Evolutionary conservation across 2,329 filamentous ascomycete species (phyloP), one percentile per base, ranked within the genome.

Genomic region (Fusarium scirpi): DNA sequence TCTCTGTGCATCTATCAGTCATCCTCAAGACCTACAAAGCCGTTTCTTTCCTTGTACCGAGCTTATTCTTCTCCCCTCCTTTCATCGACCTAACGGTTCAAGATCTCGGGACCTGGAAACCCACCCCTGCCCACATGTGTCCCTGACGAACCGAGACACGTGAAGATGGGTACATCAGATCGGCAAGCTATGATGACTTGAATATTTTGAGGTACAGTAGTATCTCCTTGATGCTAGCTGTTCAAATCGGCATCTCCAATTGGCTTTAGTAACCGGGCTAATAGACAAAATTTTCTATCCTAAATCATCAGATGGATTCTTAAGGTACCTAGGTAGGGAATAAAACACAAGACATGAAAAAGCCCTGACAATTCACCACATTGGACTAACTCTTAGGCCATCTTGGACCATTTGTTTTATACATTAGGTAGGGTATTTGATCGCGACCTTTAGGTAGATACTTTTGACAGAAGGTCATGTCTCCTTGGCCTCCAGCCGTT

Each of bases 61-160:
- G 40, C 54, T 40, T 41, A 29, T 40, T 34, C 25, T 34, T 40
- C 49, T 47, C 44, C 27, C 34, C 52, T 46, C 32, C 46, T 57
- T 29, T 40, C 30, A 38, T 38, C 34, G 34, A 38, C 18, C 34
- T 38, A 25, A 24, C 54, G 54, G 54, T 58, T 58, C 25, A 25
- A 51, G 53, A 62, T 62, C 34, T 62, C 52, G 56, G 56, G 48
- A 58, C 29, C 34, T 47, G 47, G 18, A 30, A 20, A 27, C 32
- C 45, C 22, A 34, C 60, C 64, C 55, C 60, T 52, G 53, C 20
- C 34, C 44, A 40, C 41, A 47, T 57, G 52, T 46, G 30, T 13
- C 46, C 47, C 18, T 49, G 13, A 51, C 13, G 43, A 44, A 40
- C 65, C 67, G 62, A 69, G 66, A 69, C 58, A 69, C 57, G 57